Percentiles rank a stretch among this genome's conserved stretches.
Conservation (phyloP, 2,329 filamentous ascomycete genomes). For the Teratosphaeria nubilosa region DNA sequence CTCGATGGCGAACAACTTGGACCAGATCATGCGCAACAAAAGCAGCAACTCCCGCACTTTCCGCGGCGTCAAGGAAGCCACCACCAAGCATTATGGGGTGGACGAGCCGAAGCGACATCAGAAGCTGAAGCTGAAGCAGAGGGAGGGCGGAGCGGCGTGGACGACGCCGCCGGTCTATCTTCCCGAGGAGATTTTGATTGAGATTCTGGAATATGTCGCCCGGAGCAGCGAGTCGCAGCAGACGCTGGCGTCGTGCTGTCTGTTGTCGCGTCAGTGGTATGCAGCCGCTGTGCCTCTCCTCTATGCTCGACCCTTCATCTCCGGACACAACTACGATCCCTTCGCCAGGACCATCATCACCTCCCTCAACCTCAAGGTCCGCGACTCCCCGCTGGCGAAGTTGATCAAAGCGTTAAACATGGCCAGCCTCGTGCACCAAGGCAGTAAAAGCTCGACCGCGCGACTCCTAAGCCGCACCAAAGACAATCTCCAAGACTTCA, state of each 20-base stretch:
- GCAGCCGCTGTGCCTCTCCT: conserved; percentile 40
- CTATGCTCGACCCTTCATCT: conserved; percentile 43
- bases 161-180: conserved; percentile 29
- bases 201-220: conserved; percentile 39
- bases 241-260: conserved; percentile 42
- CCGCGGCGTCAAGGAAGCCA: background rate
- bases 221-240: conserved; percentile 31
- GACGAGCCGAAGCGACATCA: background rate
- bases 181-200: conserved; percentile 44
- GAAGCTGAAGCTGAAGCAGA: background rate
- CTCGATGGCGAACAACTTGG: conserved; percentile 27
- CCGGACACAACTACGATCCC: conserved; percentile 42
- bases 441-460: conserved; percentile 47
- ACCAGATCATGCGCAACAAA: conserved; percentile 10
- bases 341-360: conserved; percentile 49
- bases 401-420: conserved; percentile 46
- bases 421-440: conserved; percentile 47
- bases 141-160: background rate
- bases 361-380: conserved; percentile 38
- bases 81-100: background rate
- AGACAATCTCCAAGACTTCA: conserved; percentile 41
- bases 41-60: background rate
- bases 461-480: conserved; percentile 47
- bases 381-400: conserved; percentile 38
- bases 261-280: conserved; percentile 49